A percentile compares a stretch with the other conserved stretches of the same genome.
Conservation (phyloP, 106 monocot genomes). For the Apostasia ramifera region DNA sequence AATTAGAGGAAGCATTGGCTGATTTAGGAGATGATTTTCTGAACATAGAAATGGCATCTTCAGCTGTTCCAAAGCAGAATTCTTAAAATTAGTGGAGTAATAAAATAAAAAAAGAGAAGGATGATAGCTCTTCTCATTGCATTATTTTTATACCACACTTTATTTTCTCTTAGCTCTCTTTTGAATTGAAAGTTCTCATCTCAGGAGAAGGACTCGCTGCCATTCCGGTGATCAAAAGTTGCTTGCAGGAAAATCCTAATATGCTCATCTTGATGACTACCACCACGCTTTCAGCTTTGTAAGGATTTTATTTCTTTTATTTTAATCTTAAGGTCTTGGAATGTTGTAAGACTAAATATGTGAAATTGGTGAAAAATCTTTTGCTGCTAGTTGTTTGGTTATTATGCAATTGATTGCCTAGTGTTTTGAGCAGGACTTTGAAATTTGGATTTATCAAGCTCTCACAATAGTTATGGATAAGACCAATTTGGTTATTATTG, state of each 20-base stretch:
- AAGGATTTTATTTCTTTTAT: constrained; percentile 10
- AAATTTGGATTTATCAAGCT: not conserved
- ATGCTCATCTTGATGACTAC: constrained; percentile 71
- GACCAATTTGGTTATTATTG: not conserved
- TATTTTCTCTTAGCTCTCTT: not conserved
- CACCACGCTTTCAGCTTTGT: constrained; percentile 85
- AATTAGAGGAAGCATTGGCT: too few species aligned
- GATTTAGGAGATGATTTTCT: too few species aligned
- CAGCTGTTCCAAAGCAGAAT: not conserved
- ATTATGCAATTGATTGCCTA: not conserved
- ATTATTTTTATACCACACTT: too few species aligned
- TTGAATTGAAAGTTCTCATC: not conserved
- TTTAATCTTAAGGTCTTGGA: not conserved
- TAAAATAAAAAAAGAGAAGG: too few species aligned
- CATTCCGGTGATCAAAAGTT: constrained; percentile 74
- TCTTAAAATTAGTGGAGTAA: too few species aligned
- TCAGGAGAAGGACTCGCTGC: constrained; percentile 81
- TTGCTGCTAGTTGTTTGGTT: not conserved
- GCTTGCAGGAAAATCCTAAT: constrained; percentile 27
- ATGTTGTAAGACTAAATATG: too few species aligned
- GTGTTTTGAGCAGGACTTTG: not conserved
- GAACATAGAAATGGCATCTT: not conserved
- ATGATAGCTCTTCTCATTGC: too few species aligned
- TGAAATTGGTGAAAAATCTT: not conserved
- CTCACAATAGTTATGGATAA: not conserved